Evolutionary conservation across 257 asterid species (phyloP), one percentile per base, ranked within the genome.

Genomic region (Solanum raphanifolium): DNA sequence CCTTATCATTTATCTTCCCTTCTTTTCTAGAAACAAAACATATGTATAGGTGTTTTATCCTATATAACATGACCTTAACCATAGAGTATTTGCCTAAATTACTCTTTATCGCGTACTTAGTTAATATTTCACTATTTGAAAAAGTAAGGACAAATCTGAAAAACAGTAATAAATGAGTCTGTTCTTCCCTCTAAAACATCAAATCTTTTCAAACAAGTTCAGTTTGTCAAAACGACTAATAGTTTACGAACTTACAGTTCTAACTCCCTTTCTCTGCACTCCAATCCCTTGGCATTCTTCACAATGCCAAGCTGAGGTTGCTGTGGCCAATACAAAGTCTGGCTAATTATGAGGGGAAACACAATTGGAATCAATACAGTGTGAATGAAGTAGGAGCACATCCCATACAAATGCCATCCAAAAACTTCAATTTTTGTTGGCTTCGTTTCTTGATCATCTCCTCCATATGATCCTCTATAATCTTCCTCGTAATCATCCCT

Each of bases 271-370:
- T 89, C 90, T 87, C 48, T 86, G 93, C 99, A 95, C 69, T 89
- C 75, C 87, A 92, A 88, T 86, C 91, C 93, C 91, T 88, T 90
- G 31, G 89, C 85, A 89, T 98, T 95, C 92, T 82, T 93, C 43
- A 87, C 60, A 98, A 94, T 92, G 6, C 98, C 98, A 48, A 88
- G 95, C 39, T 48, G 88, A 16, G 99, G 98, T 90, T 83, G 89
- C 9, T 94, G 93, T 11, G 94, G 94, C 9, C 48, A 13, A 7
- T 88, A n/a, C 79, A 94, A 91, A 38, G 98, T 94, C 73, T 96
- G 99, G 92, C 97, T 93, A 82, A 96, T 91, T 43, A 96, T 95
- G 69, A 96, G 95, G 1, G 98, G 98, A 85, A 95, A 95, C 16
- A 95, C 92, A 9, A 96, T 91, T 39, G 99, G 99, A 89, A 95